Percentiles rank a stretch among this genome's conserved stretches.
Conservation (phyloP, 345 rosid genomes). For the Citrus mangshanensis region DNA sequence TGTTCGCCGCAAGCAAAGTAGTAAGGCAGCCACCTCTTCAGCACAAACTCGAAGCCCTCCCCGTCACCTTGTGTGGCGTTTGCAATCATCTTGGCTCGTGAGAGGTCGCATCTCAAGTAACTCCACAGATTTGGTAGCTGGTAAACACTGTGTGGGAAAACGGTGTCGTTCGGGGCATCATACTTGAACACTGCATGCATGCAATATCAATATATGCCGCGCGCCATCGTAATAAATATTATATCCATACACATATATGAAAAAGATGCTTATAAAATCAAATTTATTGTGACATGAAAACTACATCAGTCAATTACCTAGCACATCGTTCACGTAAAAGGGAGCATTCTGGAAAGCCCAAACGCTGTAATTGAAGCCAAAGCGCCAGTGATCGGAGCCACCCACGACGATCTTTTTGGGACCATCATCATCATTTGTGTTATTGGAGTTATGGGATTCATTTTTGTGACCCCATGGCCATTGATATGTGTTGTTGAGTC, state of each 20-base stretch:
- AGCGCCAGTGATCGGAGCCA: conserved; percentile 59
- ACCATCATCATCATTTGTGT: not conserved
- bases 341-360: conserved; percentile 67
- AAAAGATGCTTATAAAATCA: not conserved
- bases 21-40: conserved; percentile 41
- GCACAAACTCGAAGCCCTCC: conserved; percentile 56
- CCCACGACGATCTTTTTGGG: conserved; percentile 57
- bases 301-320: conserved; percentile 33
- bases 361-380: conserved; percentile 51
- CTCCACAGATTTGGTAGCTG: conserved; percentile 46
- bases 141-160: conserved; percentile 62
- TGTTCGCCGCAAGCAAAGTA: conserved; percentile 71
- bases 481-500: conserved; percentile 22
- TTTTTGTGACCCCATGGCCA: conserved; percentile 21
- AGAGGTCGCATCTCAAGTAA: conserved; percentile 47
- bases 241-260: too few species aligned
- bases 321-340: conserved; percentile 54
- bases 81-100: conserved; percentile 46
- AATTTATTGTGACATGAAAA: not conserved
- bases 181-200: conserved; percentile 60
- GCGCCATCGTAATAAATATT: too few species aligned
- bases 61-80: conserved; percentile 49
- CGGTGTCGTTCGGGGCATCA: conserved; percentile 47
- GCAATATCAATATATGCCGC: too few species aligned
- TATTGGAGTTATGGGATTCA: conserved; percentile 11